A percentile compares a stretch with the other conserved stretches of the same genome.
These are phyloP conservation scores for Hypoxylon fragiforme DNA, from an alignment of 495 filamentous ascomycete species.

Conservation along the genomic window DNA sequence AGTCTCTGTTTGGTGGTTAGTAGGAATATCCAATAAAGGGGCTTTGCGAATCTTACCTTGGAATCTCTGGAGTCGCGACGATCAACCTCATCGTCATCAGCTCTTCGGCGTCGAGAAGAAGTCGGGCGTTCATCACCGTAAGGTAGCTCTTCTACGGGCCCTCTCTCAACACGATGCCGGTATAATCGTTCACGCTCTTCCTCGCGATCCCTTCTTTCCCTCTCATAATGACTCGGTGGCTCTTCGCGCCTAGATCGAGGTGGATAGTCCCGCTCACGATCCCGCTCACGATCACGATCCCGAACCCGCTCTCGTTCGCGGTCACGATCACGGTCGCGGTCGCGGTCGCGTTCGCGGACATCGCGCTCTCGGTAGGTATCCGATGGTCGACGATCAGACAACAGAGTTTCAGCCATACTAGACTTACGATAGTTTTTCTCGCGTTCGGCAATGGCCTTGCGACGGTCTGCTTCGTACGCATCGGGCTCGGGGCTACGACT, in stretches of 20 bases:
- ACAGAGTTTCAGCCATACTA: conserved; percentile 64
- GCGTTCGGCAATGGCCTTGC: conserved; percentile 82
- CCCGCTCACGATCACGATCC: conserved; percentile 37
- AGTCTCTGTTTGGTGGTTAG: conserved; percentile 53
- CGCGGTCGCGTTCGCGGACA: conserved; percentile 49
- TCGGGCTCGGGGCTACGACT: conserved; percentile 84
- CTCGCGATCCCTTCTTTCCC: conserved; percentile 78
- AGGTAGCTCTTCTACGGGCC: conserved; percentile 77
- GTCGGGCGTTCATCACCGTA: conserved; percentile 78
- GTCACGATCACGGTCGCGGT: conserved; percentile 49
- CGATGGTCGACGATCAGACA: conserved; percentile 53
- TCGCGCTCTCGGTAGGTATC: conserved; percentile 58
- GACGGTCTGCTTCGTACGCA: conserved; percentile 84
- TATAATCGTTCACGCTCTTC: conserved; percentile 85
- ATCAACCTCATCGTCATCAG: conserved; percentile 76
- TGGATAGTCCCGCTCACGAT: conserved; percentile 45
- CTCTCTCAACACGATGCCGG: conserved; percentile 77
- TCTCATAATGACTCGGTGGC: conserved; percentile 56
- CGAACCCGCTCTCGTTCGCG: conserved; percentile 51
- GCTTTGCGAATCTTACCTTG: conserved; percentile 53
- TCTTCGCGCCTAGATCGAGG: conserved; percentile 54
- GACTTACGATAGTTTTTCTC: conserved; percentile 84
- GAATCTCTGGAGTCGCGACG: conserved; percentile 63
- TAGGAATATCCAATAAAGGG: background rate
- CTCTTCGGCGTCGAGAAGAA: conserved; percentile 63